Conservation (phyloP, 106 monocot genomes). For the Dendrobium huoshanense region DNA sequence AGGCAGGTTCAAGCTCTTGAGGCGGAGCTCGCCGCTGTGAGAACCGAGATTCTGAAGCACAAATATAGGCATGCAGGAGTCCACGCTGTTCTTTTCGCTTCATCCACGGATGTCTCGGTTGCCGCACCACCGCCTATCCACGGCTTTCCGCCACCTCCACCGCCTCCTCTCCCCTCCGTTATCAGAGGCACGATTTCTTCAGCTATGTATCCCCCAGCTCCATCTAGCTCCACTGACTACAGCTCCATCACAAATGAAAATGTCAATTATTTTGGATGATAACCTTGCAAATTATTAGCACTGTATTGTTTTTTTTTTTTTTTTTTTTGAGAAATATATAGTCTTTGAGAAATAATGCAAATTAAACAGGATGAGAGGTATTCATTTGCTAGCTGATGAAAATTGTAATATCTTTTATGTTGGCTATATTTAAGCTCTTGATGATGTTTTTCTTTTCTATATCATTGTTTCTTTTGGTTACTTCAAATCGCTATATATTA, state of each 20-base stretch:
- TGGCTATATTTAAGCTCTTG: no score
- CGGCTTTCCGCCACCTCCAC: slow-evolving; percentile 6
- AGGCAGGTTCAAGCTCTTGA: slow-evolving; percentile 74
- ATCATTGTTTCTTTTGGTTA: no score
- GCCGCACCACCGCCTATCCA: slow-evolving; percentile 21
- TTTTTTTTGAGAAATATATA: no score
- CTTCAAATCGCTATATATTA: no score
- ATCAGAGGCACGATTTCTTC: slow-evolving; percentile 13
- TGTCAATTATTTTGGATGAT: slow-evolving; percentile 55
- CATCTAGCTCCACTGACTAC: slow-evolving; percentile 74
- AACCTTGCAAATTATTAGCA: no score
- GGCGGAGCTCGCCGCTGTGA: slow-evolving; percentile 51
- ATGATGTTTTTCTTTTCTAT: no score
- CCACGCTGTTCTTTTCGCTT: slow-evolving; percentile 16
- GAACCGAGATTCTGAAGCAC: slow-evolving; percentile 57
- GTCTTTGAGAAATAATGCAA: no score
- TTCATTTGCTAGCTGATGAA: no score
- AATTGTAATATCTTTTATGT: no score
- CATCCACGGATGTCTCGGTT: slow-evolving; percentile 8
- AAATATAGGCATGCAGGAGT: slow-evolving; percentile 37
- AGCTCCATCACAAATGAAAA: slow-evolving; percentile 92
- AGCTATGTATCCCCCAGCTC: slow-evolving; percentile 52
- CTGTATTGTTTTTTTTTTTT: no score
- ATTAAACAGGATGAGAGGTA: no score
- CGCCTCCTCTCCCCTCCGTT: slow-evolving; percentile 1